Base-by-base conservation (phyloP, 2,329 filamentous ascomycete genomes). In the Aspergillus brunneoviolaceus region DNA sequence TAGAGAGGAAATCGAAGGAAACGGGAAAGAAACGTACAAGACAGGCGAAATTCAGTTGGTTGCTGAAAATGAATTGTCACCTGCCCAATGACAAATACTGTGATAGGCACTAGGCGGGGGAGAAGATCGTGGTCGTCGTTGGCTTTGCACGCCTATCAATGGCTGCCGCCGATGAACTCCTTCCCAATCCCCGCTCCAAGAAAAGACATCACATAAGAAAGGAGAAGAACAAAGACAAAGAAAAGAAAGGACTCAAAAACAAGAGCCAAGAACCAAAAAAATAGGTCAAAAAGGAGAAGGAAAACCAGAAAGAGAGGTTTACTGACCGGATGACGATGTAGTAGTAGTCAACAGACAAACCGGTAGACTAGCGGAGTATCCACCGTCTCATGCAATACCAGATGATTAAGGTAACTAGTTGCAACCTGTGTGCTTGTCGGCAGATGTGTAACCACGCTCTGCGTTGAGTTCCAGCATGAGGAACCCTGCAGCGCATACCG, bases 361-460 rank as follows among this genome's bases (percentile, higher is more conserved):
- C 60, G 60, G 57, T 60, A 60, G 49, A 49, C 11, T 31, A 55
- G 39, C 48, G 31, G 31, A n/a, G 29, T 54, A 29, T 33, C 27
- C 52, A 39, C 57, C 57, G 25, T 56, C 29, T 55, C 52, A 55
- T 55, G 52, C 51, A 49, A 55, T 51, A 49, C 47, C 47, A 25
- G 51, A 45, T 51, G 3, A n/a, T 19, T 42, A 42, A 35, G 33
- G 14, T 35, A 14, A 7, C 39, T 35, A 14, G 5, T 55, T 42
- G 31, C 49, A 39, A 29, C 27, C 31, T 31, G 35, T 45, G 45
- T 56, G 49, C 27, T 49, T 51, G 35, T 39, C 45, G 27, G 57
- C 54, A 55, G 49, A 57, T 54, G 53, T 63, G 60, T 58, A 60
- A 60, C 60, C 58, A 58, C 48, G 55, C 50, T 51, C 57, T 62